Evolutionary conservation across 768 basidiomycete species (phyloP).

Genomic region (Cubamyces sp.): DNA sequence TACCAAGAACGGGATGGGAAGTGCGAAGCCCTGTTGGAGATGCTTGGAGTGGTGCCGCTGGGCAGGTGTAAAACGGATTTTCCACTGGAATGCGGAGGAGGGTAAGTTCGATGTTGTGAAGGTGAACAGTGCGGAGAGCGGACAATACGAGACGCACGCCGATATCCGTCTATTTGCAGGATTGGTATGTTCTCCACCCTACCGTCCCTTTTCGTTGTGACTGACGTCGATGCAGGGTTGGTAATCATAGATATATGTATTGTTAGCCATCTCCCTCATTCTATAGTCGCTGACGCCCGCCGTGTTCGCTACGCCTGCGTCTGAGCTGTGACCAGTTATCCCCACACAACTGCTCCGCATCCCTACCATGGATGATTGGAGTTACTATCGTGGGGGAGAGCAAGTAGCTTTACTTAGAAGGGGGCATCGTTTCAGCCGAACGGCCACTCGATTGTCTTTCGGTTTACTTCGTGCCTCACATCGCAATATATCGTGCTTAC

Average conservation of each 20-base stretch:
- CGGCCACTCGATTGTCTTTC: conserved; percentile 12
- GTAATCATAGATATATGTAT: conserved; percentile 14
- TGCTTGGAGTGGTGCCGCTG: conserved; percentile 61
- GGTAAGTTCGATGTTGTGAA: conserved; percentile 48
- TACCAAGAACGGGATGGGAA: conserved; percentile 53
- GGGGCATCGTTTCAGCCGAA: conserved; percentile 24
- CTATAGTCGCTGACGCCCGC: background rate
- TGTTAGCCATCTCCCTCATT: background rate
- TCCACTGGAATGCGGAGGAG: conserved; percentile 50
- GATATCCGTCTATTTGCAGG: conserved; percentile 47
- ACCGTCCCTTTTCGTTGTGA: conserved; percentile 11
- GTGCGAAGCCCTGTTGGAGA: conserved; percentile 57
- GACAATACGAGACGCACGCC: conserved; percentile 50
- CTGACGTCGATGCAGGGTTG: conserved; percentile 23
- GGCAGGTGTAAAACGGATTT: conserved; percentile 60
- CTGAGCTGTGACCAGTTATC: background rate
- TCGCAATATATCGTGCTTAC: background rate
- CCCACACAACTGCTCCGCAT: conserved; percentile 31
- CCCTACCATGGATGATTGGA: conserved; percentile 20
- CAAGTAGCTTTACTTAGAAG: conserved; percentile 1
- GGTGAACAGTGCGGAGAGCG: conserved; percentile 44
- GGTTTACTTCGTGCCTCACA: conserved; percentile 29
- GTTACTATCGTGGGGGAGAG: conserved; percentile 32
- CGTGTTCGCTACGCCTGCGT: background rate
- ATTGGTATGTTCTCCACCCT: conserved; percentile 42